phyloP scores from a whole-genome alignment of 2,329 filamentous ascomycete species.

The Pseudogymnoascus sp. region DNA sequence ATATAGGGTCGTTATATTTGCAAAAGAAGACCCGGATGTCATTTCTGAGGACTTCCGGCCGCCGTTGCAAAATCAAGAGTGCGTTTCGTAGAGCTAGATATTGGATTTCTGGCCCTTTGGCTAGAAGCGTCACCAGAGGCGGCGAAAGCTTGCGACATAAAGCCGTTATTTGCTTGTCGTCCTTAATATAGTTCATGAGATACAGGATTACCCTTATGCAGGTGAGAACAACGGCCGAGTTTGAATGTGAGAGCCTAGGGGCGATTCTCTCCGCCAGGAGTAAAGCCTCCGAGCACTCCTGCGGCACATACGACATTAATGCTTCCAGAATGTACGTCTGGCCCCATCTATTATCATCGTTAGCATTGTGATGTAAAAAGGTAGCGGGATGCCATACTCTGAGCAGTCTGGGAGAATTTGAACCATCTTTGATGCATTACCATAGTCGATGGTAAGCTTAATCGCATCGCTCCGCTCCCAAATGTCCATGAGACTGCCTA shows the following conservation, averaged over 20 bases:
- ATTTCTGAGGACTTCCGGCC: constrained; percentile 88
- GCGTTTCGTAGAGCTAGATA: constrained; percentile 93
- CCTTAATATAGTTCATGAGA: constrained; percentile 96
- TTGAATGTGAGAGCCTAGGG: constrained; percentile 92
- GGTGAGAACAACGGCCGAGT: constrained; percentile 91
- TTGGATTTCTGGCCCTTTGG: constrained; percentile 97
- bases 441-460: constrained; percentile 95
- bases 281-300: constrained; percentile 80
- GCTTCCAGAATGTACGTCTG: constrained; percentile 98
- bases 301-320: constrained; percentile 94
- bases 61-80: constrained; percentile 82
- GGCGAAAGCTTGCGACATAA: constrained; percentile 91
- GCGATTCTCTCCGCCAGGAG: constrained; percentile 89
- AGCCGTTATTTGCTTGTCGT: constrained; percentile 78
- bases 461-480: constrained; percentile 98
- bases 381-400: constrained; percentile 55
- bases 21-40: constrained; percentile 99
- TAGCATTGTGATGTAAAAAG: not conserved
- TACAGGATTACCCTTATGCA: constrained; percentile 96
- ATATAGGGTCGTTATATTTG: constrained; percentile 99
- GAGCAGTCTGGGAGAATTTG: constrained; percentile 95
- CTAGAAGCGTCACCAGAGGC: constrained; percentile 85
- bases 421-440: constrained; percentile 95
- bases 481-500: constrained; percentile 90
- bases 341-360: constrained; percentile 64